A percentile compares a stretch with the other conserved stretches of the same genome.
Evolutionary conservation across 2,329 filamentous ascomycete genomes (phyloP).

Genomic region (Cordyceps sp.): DNA sequence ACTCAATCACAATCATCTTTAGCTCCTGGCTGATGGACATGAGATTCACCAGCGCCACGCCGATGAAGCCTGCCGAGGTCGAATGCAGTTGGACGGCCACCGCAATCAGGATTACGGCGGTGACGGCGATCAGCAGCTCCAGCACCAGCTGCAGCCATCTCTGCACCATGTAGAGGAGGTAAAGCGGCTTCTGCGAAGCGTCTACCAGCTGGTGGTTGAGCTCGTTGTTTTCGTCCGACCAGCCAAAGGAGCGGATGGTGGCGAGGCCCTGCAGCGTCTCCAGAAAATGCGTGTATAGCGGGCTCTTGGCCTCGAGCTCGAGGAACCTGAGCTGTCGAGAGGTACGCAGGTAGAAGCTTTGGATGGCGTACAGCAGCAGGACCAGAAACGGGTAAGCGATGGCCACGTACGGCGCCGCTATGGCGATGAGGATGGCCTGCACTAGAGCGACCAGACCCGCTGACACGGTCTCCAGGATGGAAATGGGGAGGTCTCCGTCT

Average conservation of each 20-base stretch:
- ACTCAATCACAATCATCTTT: constrained; percentile 14
- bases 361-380: constrained; percentile 21
- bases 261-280: constrained; percentile 1
- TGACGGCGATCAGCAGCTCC: constrained; percentile 4
- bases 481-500: no score
- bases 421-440: constrained; percentile 3
- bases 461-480: neutral
- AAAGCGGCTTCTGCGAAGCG: constrained; percentile 1
- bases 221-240: neutral
- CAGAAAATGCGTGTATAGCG: constrained; percentile 11
- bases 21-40: constrained; percentile 13
- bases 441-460: neutral
- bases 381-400: constrained; percentile 14
- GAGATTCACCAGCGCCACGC: constrained; percentile 10
- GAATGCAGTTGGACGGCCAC: constrained; percentile 3
- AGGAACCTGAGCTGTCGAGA: constrained; percentile 38
- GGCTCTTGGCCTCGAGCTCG: constrained; percentile 32
- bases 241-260: constrained; percentile 3
- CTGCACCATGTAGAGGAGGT: constrained; percentile 1
- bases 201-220: neutral
- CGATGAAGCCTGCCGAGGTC: constrained; percentile 5
- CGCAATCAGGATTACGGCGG: constrained; percentile 6
- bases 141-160: constrained; percentile 1
- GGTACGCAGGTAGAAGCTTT: constrained; percentile 37
- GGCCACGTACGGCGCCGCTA: neutral